These are phyloP conservation scores for Fusarium devonianum DNA, from an alignment of 2,329 filamentous ascomycete genomes.

Conservation along the genomic window DNA sequence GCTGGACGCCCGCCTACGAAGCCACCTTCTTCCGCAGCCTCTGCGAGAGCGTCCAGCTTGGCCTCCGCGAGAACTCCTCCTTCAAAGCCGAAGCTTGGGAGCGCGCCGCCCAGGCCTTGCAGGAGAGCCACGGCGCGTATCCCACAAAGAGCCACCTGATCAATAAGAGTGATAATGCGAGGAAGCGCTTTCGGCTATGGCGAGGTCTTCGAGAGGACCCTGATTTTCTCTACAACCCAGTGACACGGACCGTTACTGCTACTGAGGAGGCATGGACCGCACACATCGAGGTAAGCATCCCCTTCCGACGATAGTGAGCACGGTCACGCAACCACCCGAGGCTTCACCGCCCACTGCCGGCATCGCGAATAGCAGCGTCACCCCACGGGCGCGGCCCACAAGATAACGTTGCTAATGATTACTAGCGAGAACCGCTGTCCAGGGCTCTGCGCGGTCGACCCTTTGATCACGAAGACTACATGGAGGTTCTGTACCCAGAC, in stretches of 20 bases:
- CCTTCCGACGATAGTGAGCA: conserved; percentile 12
- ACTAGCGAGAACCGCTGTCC: conserved; percentile 64
- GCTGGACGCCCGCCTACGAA: conserved; percentile 66
- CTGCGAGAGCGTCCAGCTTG: conserved; percentile 65
- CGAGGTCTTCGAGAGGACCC: conserved; percentile 64
- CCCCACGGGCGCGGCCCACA: not conserved
- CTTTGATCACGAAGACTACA: conserved; percentile 67
- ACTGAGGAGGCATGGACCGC: conserved; percentile 64
- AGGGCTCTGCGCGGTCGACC: conserved; percentile 63
- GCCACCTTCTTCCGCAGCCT: conserved; percentile 67
- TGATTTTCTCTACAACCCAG: conserved; percentile 62
- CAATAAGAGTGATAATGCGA: conserved; percentile 70
- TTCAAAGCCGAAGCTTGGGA: conserved; percentile 70
- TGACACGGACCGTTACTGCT: conserved; percentile 59
- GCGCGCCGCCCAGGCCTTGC: conserved; percentile 61
- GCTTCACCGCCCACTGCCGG: not conserved
- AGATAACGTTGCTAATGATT: conserved; percentile 25
- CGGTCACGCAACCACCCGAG: conserved; percentile 6
- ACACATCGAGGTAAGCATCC: conserved; percentile 61
- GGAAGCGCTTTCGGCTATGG: conserved; percentile 69
- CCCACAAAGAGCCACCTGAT: conserved; percentile 68
- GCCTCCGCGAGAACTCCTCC: conserved; percentile 64
- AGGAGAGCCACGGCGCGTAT: conserved; percentile 62
- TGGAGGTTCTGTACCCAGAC: conserved; percentile 67
- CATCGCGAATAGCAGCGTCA: not conserved